A percentile compares a stretch with the other conserved stretches of the same genome.
Conservation (phyloP, 805 yeast genomes). For the Sugiyamaella americana region DNA sequence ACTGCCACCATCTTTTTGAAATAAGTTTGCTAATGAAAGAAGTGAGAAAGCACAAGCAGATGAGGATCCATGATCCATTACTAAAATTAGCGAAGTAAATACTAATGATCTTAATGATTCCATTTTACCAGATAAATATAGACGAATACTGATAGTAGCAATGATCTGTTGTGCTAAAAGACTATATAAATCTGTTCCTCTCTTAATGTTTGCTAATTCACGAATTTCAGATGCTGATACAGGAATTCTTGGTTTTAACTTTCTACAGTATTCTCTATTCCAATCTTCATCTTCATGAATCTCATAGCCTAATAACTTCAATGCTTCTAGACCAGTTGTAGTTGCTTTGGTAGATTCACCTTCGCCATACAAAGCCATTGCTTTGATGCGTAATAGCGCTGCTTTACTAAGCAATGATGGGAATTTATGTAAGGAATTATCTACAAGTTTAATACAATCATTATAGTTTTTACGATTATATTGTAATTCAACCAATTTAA, state of each 20-base stretch:
- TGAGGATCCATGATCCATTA: conserved; percentile 38
- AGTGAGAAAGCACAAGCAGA: conserved; percentile 38
- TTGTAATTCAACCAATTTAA: conserved; percentile 23
- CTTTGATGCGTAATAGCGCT: conserved; percentile 31
- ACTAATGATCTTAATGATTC: conserved; percentile 32
- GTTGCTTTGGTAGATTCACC: conserved; percentile 33
- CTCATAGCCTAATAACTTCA: conserved; percentile 35
- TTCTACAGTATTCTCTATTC: conserved; percentile 23
- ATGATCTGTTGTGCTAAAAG: conserved; percentile 38
- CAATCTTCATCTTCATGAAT: conserved; percentile 29
- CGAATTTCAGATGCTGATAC: conserved; percentile 37
- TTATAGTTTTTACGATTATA: conserved; percentile 29
- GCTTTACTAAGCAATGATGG: conserved; percentile 32
- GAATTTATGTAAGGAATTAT: conserved; percentile 29
- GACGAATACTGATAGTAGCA: conserved; percentile 35
- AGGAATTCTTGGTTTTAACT: conserved; percentile 33
- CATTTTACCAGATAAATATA: conserved; percentile 28
- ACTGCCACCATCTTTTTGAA: conserved; percentile 29
- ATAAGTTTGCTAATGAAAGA: conserved; percentile 34
- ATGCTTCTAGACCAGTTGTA: conserved; percentile 33
- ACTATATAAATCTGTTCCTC: conserved; percentile 28
- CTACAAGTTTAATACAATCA: conserved; percentile 35
- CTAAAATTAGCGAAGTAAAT: conserved; percentile 32
- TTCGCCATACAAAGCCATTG: conserved; percentile 35
- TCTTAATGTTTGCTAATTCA: conserved; percentile 23